Percentiles rank a stretch among this genome's conserved stretches.
Conservation (phyloP, 73 alveolate genomes). For the Diophrys appendiculata region DNA sequence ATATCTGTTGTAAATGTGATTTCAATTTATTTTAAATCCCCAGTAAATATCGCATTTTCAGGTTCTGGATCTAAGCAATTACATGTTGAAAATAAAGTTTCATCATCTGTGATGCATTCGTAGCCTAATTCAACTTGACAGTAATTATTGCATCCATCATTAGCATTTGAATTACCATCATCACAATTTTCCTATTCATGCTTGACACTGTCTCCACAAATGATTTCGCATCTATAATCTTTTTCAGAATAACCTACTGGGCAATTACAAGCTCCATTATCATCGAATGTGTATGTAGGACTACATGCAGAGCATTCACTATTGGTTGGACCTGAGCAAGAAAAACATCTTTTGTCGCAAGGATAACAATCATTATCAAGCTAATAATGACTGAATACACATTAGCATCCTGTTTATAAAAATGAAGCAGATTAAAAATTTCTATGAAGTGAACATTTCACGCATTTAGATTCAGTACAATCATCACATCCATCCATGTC, state of each 20-base stretch:
- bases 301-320: background rate
- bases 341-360: background rate
- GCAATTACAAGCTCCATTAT: background rate
- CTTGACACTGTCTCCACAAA: background rate
- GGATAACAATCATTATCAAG: background rate
- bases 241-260: background rate
- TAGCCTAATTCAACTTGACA: conserved; percentile 9
- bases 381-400: background rate
- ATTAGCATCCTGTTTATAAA: background rate
- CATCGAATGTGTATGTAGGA: background rate
- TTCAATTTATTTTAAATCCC: background rate
- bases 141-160: conserved; percentile 1
- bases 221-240: background rate
- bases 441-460: background rate
- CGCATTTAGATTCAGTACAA: background rate
- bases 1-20: too few relatives aligned
- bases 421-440: background rate
- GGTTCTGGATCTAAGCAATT: background rate
- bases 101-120: background rate
- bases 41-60: background rate
- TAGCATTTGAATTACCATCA: conserved; percentile 1
- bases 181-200: conserved; percentile 2
- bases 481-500: background rate
- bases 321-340: background rate
- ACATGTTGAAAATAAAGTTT: background rate